Evolutionary conservation across 148 eudicot genomes (phyloP), one percentile per base, ranked within the genome.

Genomic region (Spergularia bocconei): DNA sequence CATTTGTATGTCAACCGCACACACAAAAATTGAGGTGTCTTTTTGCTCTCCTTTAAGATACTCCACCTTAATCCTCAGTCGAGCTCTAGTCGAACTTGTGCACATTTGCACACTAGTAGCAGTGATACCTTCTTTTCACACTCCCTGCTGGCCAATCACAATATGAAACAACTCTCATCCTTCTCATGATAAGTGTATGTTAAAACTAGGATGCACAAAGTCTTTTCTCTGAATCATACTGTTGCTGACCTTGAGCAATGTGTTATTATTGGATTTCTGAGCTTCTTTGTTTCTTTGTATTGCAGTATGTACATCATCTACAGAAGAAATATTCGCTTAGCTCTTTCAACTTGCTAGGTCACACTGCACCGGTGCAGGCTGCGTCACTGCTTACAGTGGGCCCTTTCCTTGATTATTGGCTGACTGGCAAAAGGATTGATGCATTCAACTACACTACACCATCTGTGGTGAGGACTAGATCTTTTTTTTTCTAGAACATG

Each of bases 351-450:
- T 81, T 90, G 51, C 78, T 90, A 71, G 92, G 90, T 53, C 96
- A 91, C 76, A 91, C 96, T 67, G 96, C 96, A 66, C 96, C 96
- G 8, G 89, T 74, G 14, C 96, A 91, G 85, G 96, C 96, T 65
- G 88, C 75, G 56, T 73, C 89, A 14, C 79, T 91, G 80, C 86
- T 91, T 64, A 6, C 84, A 50, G 11, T 87, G 50, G 96, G 96
- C 57, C 96, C 96, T 13, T 88, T 91, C 71, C 69, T 91, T 67
- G 96, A 91, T 75, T 91, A 88, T 80, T 88, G 91, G 92, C 80
- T 91, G 84, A 88, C 91, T 4, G 74, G 72, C 82, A 85, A 87
- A 80, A 87, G 85, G 81, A 85, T 91, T 25, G 83, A 88, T 81
- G 86, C 84, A 66, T 91, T 79, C 82, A 84, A 88, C 72, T 91